A percentile compares a stretch with the other conserved stretches of the same genome.
phyloP scores from a whole-genome alignment of 805 yeast genomes.

The Maudiozyma barnettii region DNA sequence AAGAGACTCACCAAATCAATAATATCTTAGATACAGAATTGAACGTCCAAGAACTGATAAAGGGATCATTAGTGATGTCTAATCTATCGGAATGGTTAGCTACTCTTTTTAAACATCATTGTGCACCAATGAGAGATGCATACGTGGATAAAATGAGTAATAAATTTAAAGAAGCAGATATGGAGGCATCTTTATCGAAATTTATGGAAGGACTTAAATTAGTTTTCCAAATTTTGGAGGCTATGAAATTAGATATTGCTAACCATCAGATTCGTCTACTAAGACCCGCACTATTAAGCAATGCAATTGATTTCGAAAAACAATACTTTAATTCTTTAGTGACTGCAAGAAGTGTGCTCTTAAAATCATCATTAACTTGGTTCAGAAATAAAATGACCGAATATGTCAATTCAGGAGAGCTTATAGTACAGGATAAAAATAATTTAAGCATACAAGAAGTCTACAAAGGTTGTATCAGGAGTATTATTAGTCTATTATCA shows the following conservation, averaged over 20 bases:
- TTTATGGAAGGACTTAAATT: conserved; percentile 70
- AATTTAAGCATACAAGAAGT: conserved; percentile 18
- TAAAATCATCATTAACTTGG: conserved; percentile 60
- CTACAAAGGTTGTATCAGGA: conserved; percentile 37
- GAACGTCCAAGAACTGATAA: conserved; percentile 62
- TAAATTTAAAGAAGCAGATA: conserved; percentile 39
- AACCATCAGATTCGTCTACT: conserved; percentile 84
- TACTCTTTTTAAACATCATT: conserved; percentile 70
- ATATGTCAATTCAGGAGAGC: conserved; percentile 4
- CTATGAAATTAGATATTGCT: conserved; percentile 91
- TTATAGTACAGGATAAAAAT: conserved; percentile 6
- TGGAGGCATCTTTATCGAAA: conserved; percentile 36
- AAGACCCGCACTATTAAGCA: conserved; percentile 74
- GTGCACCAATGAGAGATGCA: conserved; percentile 91
- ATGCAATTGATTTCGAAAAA: conserved; percentile 81
- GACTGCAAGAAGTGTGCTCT: conserved; percentile 44
- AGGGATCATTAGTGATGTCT: conserved; percentile 64
- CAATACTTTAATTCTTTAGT: conserved; percentile 54
- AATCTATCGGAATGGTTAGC: conserved; percentile 67
- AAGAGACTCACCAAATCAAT: conserved; percentile 57
- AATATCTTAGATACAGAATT: conserved; percentile 71
- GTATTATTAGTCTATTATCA: conserved; percentile 56
- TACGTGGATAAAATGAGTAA: conserved; percentile 79
- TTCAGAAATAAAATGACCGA: conserved; percentile 33
- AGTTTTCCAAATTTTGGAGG: conserved; percentile 76